phyloP scores from a whole-genome alignment of 768 basidiomycete genomes.

The Heimioporus sp. region DNA sequence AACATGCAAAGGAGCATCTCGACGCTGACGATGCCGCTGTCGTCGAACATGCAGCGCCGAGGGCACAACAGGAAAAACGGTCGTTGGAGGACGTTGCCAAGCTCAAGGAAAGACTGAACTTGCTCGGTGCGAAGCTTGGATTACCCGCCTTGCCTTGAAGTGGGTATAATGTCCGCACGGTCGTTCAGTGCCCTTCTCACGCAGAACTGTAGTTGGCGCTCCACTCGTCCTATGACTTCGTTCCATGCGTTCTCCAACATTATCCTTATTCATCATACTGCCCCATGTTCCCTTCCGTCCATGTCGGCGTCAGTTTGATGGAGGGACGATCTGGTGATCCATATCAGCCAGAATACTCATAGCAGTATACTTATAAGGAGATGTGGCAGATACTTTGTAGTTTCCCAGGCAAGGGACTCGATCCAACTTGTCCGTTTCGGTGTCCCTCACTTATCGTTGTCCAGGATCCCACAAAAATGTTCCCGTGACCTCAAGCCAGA shows the following conservation, averaged over 20 bases:
- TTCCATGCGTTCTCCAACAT: not conserved
- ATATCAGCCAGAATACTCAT: not conserved
- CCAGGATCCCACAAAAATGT: not conserved
- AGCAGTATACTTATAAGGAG: not conserved
- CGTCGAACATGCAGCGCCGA: slow-evolving; percentile 37
- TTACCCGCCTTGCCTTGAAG: slow-evolving; percentile 17
- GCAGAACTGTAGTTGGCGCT: not conserved
- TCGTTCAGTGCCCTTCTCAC: not conserved
- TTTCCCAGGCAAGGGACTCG: not conserved
- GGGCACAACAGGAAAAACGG: slow-evolving; percentile 22
- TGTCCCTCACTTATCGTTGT: not conserved
- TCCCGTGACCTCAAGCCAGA: not conserved
- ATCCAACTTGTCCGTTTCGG: not conserved
- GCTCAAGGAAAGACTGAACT: slow-evolving; percentile 37
- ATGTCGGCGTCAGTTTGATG: not conserved
- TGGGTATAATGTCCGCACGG: not conserved
- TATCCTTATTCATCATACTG: not conserved
- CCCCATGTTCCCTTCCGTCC: not conserved
- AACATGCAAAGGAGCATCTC: slow-evolving; percentile 69
- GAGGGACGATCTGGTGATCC: not conserved
- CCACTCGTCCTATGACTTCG: not conserved
- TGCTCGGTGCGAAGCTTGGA: slow-evolving; percentile 32
- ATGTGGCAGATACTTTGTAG: not conserved
- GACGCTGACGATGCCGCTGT: slow-evolving; percentile 32
- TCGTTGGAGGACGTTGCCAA: slow-evolving; percentile 40